Base-by-base conservation (phyloP, 2,329 filamentous ascomycete genomes). In the Venturia aucupariae region DNA sequence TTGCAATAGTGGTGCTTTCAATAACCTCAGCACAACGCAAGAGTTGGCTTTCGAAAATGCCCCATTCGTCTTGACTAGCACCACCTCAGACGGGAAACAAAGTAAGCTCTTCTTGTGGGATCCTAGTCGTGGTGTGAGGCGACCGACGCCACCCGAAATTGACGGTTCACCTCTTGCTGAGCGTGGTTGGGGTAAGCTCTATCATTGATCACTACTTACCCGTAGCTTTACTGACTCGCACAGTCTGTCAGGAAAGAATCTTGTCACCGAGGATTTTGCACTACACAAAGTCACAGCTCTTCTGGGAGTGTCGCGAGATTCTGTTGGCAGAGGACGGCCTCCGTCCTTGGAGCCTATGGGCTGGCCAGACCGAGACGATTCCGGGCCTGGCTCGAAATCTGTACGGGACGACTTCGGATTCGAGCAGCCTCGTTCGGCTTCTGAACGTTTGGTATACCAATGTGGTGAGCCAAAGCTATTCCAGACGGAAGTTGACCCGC, bases 221-320 rank as follows among this genome's bases (percentile, higher is more conserved):
- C 22, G 4, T 51, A 27, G 46, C 24, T 51, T 35, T n/a, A 22
- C 51, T 57, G 30, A 57, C 19, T 22, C 30, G 15, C 17, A 35
- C 19, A 57, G 51, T 57, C 1, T 66, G 55, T 38, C 65, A 66
- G 51, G 65, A 66, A 44, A 55, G 65, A 39, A 62, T 66, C 11
- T 24, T 66, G n/a, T 63, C 65, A 15, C 65, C 65, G 10, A 67
- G 65, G 22, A 66, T 66, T 27, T 35, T 66, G 19, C 65, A 66
- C 32, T 66, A 60, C 54, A 63, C 65, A n/a, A 59, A 42, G 11
- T 41, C 41, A 22, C 65, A 66, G 41, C 32, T 66, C 19, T 66
- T 66, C 32, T 66, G 65, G 65, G 65, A 66, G n/a, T 66, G 65
- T 55, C 32, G 65, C 13, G 39, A 62, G 24, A 19, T 27, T 6